Evolutionary conservation across 169 alveolate species (phyloP).

Genomic region (Eimeria tenella): DNA sequence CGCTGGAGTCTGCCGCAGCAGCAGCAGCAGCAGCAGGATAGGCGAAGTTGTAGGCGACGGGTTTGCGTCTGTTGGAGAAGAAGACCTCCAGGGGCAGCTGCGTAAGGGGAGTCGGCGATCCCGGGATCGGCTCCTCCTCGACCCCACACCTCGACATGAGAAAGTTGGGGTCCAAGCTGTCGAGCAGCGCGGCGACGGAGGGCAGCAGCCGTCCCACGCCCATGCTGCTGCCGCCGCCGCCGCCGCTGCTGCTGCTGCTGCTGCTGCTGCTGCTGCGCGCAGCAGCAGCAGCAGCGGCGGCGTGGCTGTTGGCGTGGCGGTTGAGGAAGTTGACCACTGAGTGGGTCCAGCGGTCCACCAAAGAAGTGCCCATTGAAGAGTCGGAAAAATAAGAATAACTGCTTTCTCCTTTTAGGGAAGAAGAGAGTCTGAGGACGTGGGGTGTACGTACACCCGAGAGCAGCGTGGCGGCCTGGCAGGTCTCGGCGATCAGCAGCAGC

Average conservation of each 20-base stretch:
- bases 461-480: constrained; percentile 74
- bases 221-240: neutral
- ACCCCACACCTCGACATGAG: constrained; percentile 2
- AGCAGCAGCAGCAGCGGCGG: constrained; percentile 15
- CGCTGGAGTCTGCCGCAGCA: neutral
- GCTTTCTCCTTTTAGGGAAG: constrained; percentile 1
- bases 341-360: constrained; percentile 69
- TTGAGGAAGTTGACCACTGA: constrained; percentile 8
- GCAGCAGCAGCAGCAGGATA: neutral
- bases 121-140: neutral
- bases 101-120: neutral
- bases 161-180: neutral
- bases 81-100: neutral
- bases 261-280: neutral
- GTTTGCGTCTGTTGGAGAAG: neutral
- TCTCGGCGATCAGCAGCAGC: constrained; percentile 56
- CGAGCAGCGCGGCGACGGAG: neutral
- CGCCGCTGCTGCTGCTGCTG: neutral
- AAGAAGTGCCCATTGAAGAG: constrained; percentile 21
- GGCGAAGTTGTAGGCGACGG: neutral
- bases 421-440: constrained; percentile 38
- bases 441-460: constrained; percentile 16
- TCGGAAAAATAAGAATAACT: constrained; percentile 58
- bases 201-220: constrained; percentile 15
- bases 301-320: neutral